Evolutionary conservation across 1,284 basidiomycete species (phyloP).

Genomic region (Sphaerobolus stellatus): DNA sequence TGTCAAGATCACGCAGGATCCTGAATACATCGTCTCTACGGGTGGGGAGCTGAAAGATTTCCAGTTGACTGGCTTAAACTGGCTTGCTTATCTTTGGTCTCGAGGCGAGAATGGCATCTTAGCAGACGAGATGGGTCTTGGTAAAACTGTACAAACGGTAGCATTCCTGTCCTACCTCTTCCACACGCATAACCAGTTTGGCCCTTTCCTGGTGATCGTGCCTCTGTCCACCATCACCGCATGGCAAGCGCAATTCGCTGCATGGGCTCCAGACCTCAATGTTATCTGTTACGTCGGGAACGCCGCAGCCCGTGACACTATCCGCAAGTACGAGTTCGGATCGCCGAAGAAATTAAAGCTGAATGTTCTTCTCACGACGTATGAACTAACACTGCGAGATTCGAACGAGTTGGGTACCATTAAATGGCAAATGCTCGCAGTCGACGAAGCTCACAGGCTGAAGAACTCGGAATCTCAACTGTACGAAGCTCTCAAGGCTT

Average conservation of each 20-base stretch:
- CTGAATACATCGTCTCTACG: slow-evolving; percentile 77
- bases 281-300: slow-evolving; percentile 97
- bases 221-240: slow-evolving; percentile 97
- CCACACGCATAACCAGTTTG: slow-evolving; percentile 91
- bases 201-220: slow-evolving; percentile 97
- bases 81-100: slow-evolving; percentile 96
- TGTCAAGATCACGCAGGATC: slow-evolving; percentile 87
- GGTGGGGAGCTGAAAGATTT: slow-evolving; percentile 95
- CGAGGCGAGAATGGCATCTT: slow-evolving; percentile 96
- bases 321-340: slow-evolving; percentile 92
- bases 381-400: slow-evolving; percentile 95
- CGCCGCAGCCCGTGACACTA: slow-evolving; percentile 84
- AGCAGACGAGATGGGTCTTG: slow-evolving; percentile 99
- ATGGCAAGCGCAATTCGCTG: slow-evolving; percentile 94
- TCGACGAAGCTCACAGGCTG: slow-evolving; percentile 98
- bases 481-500: slow-evolving; percentile 90
- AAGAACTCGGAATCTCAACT: slow-evolving; percentile 98
- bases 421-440: slow-evolving; percentile 96
- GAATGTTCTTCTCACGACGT: slow-evolving; percentile 97
- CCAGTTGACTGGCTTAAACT: slow-evolving; percentile 97
- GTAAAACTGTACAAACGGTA: slow-evolving; percentile 98
- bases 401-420: slow-evolving; percentile 86
- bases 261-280: slow-evolving; percentile 97
- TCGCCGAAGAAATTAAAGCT: slow-evolving; percentile 85
- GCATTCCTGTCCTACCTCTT: slow-evolving; percentile 95